Base-by-base conservation (phyloP, 768 basidiomycete genomes). In the Russula foetens region DNA sequence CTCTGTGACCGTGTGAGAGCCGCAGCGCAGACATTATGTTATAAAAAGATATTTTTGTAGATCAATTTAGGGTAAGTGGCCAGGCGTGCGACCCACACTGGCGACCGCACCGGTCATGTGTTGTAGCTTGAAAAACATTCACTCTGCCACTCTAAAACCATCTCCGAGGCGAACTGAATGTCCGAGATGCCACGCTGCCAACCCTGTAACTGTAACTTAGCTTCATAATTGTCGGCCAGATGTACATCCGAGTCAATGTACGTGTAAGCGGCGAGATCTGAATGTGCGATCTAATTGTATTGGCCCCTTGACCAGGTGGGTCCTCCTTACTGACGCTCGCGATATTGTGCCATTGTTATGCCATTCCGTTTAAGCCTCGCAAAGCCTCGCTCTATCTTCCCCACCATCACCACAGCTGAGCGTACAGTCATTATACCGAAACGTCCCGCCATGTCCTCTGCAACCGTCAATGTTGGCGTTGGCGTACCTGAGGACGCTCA, bases 401-500 rank as follows among this genome's bases (percentile, higher is more conserved):
- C 43, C 29, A 39, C 52, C 38, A 21, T 21, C 50, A 35, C 53
- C 29, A 47, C 45, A 29, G n/a, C 26, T 31, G 24, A 23, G 8
- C 58, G 4, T 31, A 17, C 26, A 21, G n/a, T 17, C 14, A 33
- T n/a, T 44, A 11, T 46, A 19, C 19, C 38, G 1, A 55, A 35
- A 12, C 48, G 41, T n/a, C 44, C n/a, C n/a, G 4, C 53, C 38
- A 48, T 55, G 59, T 26, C 23, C 19, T 46, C 54, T 9, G 7
- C 45, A 11, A 7, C n/a, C 15, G 11, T 39, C 11, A 7, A 2
- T 11, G 28, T 48, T 44, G 46, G 39, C 7, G 12, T 53, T 12
- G 56, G 59, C 4, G 43, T 49, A n/a, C 44, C 53, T 3, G 63
- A 66, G 28, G 65, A 66, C 19, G 41, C 29, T 43, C 63, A 60